Base-by-base conservation (phyloP, 441 rosid genomes). In the Flueggea neowawraea region DNA sequence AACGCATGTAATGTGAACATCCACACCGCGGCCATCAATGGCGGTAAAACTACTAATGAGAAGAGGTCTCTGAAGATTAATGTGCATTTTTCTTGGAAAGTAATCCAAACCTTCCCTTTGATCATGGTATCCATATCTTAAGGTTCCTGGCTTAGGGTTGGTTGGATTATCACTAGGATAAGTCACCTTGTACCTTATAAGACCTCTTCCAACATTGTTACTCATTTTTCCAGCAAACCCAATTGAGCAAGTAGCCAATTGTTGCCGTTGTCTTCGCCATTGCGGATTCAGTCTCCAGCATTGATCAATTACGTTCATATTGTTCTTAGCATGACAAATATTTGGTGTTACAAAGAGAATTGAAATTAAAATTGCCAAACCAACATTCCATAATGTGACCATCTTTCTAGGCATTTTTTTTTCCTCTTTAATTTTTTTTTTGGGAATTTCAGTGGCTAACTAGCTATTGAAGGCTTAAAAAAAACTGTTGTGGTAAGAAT, bases 221-320 rank as follows among this genome's bases (percentile, higher is more conserved):
- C 51, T 73, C 97, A 90, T 87, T 64, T 85, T 87, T 3, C 95
- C 87, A 0, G 80, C 69, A 67, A 88, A 84, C 8, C 97, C 97
- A 0, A 82, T 75, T 0, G 89, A 85, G 65, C 96, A 88, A 10
- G 51, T 65, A 3, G 88, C 95, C 2, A 90, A 68, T 16, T 78
- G 80, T 6, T 81, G 84, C 4, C 90, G 75, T 36, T 54, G 61
- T 39, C 63, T 78, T 16, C 76, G 55, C 98, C 96, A 86, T 3
- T 65, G 15, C 13, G 87, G 82, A 49, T 79, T 70, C 2, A 15
- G 44, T 67, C 88, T 71, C 89, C 91, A 90, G 31, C 98, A 90
- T 61, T 71, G 70, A 79, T 90, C 93, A 17, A 88, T 87, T 7
- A 61, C 88, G 55, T 93, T 93, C 75, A 83, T 54, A n/a, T 78